Percentiles rank a stretch among this genome's conserved stretches.
Evolutionary conservation across 257 asterid species (phyloP).

Genomic region (Paraleonurus japonicus): DNA sequence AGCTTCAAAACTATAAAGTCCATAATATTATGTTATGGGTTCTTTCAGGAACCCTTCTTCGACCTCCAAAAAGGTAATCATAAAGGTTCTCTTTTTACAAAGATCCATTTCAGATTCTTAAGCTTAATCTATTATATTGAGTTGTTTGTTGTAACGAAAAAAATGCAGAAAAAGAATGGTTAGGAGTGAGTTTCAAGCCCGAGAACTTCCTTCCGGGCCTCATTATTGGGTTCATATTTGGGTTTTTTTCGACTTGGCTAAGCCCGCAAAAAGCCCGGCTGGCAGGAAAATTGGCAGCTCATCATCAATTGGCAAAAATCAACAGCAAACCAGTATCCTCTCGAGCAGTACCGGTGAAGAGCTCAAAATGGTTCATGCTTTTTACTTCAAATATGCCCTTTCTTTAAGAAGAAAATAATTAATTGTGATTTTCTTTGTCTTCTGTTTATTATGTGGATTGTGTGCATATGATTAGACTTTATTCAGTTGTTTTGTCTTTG

Average conservation of each 20-base stretch:
- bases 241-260: conserved; percentile 68
- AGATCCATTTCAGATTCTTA: background rate
- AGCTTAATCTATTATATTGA: background rate
- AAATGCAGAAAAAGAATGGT: conserved; percentile 54
- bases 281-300: conserved; percentile 42
- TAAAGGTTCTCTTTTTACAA: background rate
- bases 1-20: conserved; percentile 21
- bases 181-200: conserved; percentile 84
- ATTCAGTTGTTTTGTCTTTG: background rate
- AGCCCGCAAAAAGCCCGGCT: conserved; percentile 37
- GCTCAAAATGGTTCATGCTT: conserved; percentile 67
- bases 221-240: conserved; percentile 76
- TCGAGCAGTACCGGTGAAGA: conserved; percentile 53
- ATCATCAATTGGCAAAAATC: conserved; percentile 36
- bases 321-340: conserved; percentile 37
- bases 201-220: conserved; percentile 93
- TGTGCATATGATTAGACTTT: background rate
- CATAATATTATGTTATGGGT: conserved; percentile 33
- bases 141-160: background rate
- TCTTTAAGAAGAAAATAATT: background rate
- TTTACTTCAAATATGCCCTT: background rate
- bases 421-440: background rate
- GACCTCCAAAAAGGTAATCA: conserved; percentile 54
- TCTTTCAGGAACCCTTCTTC: conserved; percentile 44
- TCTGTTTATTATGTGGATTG: background rate